Base-by-base conservation (phyloP, 495 filamentous ascomycete genomes). In the Geoglossum glabrum region DNA sequence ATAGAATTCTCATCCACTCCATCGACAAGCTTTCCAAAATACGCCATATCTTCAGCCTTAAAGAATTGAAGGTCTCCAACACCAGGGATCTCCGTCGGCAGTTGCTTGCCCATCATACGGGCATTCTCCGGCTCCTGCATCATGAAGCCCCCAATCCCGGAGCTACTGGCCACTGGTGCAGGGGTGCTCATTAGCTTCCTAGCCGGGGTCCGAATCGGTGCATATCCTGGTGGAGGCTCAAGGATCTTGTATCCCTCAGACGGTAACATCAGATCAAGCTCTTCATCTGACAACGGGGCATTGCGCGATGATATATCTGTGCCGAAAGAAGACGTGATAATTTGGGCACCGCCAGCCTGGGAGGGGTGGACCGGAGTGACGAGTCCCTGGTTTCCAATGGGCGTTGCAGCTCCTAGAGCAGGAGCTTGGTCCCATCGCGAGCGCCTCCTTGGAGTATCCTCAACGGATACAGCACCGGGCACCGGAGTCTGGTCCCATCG, bases 11-110 rank as follows among this genome's bases (percentile, higher is more conserved):
- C 93, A 65, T 99, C 87, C n/a, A 82, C 81, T 17, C 85, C 87
- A 66, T 97, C 93, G 47, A 93, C 88, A 23, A 99, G 76, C 74
- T 97, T 99, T 56, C 92, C 90, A 64, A 99, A 99, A 72, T 99
- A 99, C 30, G 85, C 81, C 93, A 96, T 97, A 73, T 99, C 93
- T 71, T 96, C 92, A 10, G 87, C 80, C 71, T 99, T 99, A 78
- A 97, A 97, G 70, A 97, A 99, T 61, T 95, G 90, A 43, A 99
- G 73, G 66, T 99, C 93, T 56, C 93, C 93, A 46, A 99, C 90
- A 28, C 93, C 93, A 21, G 93, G 90, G 58, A 99, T 96, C 68
- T 96, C 92, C 4, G 89, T 95, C 10, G 93, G 93, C 60, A 97
- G 80, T 64, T 90, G 84, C 70, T 95, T 95, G 59, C 90, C 87